These are phyloP conservation scores for Pythium scleroteichum DNA, from an alignment of 352 stramenopile genomes.

Conservation along the genomic window DNA sequence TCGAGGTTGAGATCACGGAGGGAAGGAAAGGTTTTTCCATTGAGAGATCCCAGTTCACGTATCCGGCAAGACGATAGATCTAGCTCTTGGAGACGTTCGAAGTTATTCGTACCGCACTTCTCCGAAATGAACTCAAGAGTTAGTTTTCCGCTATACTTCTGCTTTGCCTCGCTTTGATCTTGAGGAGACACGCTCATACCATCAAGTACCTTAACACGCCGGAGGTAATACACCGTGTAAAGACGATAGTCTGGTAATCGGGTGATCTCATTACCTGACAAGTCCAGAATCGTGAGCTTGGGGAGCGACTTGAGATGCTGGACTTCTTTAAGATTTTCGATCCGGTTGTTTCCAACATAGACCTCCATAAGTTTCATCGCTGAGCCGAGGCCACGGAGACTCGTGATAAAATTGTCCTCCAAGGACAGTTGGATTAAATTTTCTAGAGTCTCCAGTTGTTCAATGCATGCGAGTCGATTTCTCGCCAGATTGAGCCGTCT, in stretches of 20 bases:
- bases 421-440: slow-evolving; percentile 79
- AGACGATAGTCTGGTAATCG: slow-evolving; percentile 64
- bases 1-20: slow-evolving; percentile 78
- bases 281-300: slow-evolving; percentile 86
- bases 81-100: slow-evolving; percentile 72
- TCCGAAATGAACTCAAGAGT: slow-evolving; percentile 84
- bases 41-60: slow-evolving; percentile 59
- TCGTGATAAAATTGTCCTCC: slow-evolving; percentile 85
- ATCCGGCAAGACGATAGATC: slow-evolving; percentile 77
- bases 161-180: slow-evolving; percentile 79
- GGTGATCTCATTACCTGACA: slow-evolving; percentile 81
- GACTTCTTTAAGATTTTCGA: slow-evolving; percentile 78
- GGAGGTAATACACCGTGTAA: slow-evolving; percentile 81
- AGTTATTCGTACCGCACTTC: slow-evolving; percentile 52
- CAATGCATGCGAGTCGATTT: slow-evolving; percentile 70
- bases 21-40: slow-evolving; percentile 61
- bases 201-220: slow-evolving; percentile 84
- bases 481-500: slow-evolving; percentile 80
- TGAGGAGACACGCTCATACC: slow-evolving; percentile 70
- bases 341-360: slow-evolving; percentile 85
- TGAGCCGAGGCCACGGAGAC: slow-evolving; percentile 55
- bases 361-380: slow-evolving; percentile 83
- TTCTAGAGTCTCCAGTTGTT: slow-evolving; percentile 56
- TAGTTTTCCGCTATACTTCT: slow-evolving; percentile 88
- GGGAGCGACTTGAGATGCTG: slow-evolving; percentile 80